Evolutionary conservation across 2,329 filamentous ascomycete species (phyloP).

Genomic region (Fusarium oligoseptatum): DNA sequence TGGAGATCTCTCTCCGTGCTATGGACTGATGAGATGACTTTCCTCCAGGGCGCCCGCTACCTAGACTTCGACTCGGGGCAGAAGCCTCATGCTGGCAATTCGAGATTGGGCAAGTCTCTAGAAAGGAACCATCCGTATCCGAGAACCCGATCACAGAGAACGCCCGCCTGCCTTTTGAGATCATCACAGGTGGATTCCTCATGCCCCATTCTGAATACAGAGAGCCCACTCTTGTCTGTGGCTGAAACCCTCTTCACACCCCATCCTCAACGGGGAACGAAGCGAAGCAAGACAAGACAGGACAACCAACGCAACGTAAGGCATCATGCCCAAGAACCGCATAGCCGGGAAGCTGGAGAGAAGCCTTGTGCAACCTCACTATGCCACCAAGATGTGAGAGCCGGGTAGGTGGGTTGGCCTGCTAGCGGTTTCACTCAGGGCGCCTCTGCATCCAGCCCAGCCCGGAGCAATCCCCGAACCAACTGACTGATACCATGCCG

Average conservation of each 20-base stretch:
- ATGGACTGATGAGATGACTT: background rate
- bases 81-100: slow-evolving; percentile 27
- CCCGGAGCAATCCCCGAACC: background rate
- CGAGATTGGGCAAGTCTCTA: slow-evolving; percentile 26
- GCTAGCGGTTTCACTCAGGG: background rate
- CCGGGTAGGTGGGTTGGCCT: background rate
- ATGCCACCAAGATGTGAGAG: background rate
- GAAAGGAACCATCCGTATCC: background rate
- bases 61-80: background rate
- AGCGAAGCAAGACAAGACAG: background rate
- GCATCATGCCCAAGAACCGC: background rate
- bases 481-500: background rate
- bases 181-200: background rate
- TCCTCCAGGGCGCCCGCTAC: background rate
- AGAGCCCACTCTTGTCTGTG: background rate
- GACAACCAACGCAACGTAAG: background rate
- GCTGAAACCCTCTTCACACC: background rate
- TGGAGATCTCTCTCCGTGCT: background rate
- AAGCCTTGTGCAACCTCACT: slow-evolving; percentile 7
- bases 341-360: background rate
- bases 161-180: slow-evolving; percentile 7
- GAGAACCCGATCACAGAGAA: slow-evolving; percentile 10
- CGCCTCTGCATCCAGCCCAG: background rate
- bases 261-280: background rate
- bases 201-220: background rate